Base-by-base conservation (phyloP, 768 basidiomycete species). In the Candolleomyces aberdarensis region DNA sequence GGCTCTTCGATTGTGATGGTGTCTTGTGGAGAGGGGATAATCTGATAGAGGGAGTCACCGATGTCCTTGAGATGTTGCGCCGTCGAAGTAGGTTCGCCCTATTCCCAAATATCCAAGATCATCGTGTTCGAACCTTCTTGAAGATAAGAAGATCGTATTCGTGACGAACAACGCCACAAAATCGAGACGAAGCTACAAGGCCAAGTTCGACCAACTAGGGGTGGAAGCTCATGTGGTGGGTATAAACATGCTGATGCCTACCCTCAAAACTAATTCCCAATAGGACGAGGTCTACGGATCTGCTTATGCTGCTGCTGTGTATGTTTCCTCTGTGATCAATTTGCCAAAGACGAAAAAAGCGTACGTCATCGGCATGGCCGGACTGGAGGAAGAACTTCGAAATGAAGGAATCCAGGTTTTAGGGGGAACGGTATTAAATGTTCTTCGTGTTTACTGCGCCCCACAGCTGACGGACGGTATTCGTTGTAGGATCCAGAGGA, bases 91-190 rank as follows among this genome's bases (percentile, higher is more conserved):
- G 68, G 91, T 73, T 52, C 54, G 39, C 58, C 60, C 58, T 59
- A 29, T 54, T 22, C 31, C 41, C 39, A 56, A 9, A 17, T n/a
- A 39, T 41, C 8, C 20, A 15, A 19, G 40, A n/a, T 22, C 49
- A 8, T 26, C 14, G 51, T 20, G 55, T 41, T 48, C 32, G 47
- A 57, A 47, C 46, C 11, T 43, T 43, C 43, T n/a, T 46, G 58
- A 61, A 94, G 94, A 82, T 70, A 98, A 93, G 80, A 82, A 85
- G 62, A 77, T 97, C 36, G 75, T 98, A 10, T 98, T 98, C 69
- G 95, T 97, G 55, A 98, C 96, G 17, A 99, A 99, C 77, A 99
- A 98, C 71, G 96, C 96, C 50, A 92, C 89, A 58, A 96, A 98
- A 76, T 96, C 94, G 5, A 80, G 97, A 63, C 85, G 76, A 71